Percentiles rank a stretch among this genome's conserved stretches.
phyloP scores from a whole-genome alignment of 1,284 basidiomycete genomes.

The Ganoderma sinense region DNA sequence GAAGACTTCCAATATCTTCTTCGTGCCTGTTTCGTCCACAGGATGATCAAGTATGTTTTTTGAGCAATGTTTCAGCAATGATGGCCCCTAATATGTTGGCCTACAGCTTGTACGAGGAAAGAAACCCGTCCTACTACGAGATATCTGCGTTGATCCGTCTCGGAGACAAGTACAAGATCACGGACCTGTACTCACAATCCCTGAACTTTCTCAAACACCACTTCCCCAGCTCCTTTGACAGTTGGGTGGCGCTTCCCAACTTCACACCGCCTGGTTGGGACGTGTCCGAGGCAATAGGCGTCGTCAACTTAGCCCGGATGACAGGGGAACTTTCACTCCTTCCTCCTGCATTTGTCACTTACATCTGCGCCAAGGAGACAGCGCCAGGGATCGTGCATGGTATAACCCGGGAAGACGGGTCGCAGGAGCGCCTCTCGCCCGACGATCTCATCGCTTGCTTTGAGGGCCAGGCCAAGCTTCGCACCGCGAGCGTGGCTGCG shows the following conservation, averaged over 20 bases:
- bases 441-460: neutral
- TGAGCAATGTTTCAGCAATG: neutral
- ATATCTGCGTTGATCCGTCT: slow-evolving; percentile 10
- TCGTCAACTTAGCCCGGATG: neutral
- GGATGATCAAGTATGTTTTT: too few species aligned
- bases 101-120: neutral
- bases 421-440: neutral
- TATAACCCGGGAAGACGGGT: neutral
- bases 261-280: neutral
- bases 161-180: slow-evolving; percentile 15
- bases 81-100: neutral
- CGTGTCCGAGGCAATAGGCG: neutral
- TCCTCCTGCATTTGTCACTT: neutral
- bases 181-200: neutral
- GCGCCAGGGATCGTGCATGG: neutral
- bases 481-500: neutral
- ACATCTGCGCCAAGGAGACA: neutral
- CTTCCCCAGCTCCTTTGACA: slow-evolving; percentile 6
- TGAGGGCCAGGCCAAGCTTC: neutral
- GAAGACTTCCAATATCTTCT: slow-evolving; percentile 10
- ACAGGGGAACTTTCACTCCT: neutral
- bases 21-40: neutral
- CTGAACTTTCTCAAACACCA: slow-evolving; percentile 1
- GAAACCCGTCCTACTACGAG: neutral
- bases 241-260: neutral